Conservation (phyloP, 169 alveolate genomes). For the Neospora caninum region DNA sequence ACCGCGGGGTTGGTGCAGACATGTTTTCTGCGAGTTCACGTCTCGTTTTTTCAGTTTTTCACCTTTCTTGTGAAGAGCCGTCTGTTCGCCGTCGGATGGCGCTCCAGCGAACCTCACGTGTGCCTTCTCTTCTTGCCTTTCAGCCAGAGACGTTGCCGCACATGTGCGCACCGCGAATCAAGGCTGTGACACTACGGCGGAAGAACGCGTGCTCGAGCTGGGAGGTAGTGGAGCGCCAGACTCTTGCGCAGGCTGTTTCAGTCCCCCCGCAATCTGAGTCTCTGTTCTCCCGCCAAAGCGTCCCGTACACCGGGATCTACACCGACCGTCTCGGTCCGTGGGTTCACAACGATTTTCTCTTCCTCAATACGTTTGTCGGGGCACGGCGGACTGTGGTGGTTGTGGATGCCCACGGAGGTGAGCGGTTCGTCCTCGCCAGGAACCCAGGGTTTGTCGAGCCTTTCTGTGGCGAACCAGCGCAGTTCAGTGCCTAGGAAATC, state of each 20-base stretch:
- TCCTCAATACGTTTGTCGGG: slow-evolving; percentile 6
- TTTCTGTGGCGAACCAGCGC: too few species aligned
- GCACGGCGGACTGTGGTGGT: background rate
- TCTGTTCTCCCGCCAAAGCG: background rate
- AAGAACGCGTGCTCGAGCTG: background rate
- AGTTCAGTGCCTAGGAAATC: too few species aligned
- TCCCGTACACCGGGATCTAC: background rate
- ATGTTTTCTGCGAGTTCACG: too few species aligned
- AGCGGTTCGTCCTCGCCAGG: too few species aligned
- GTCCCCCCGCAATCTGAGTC: background rate
- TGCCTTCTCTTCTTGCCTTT: background rate
- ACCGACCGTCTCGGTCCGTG: background rate
- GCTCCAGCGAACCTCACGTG: too few species aligned
- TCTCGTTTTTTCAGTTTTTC: too few species aligned
- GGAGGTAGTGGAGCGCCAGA: background rate
- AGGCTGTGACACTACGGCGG: background rate
- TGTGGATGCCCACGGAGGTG: background rate
- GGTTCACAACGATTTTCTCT: background rate
- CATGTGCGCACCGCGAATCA: background rate
- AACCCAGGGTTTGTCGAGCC: too few species aligned
- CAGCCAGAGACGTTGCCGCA: background rate
- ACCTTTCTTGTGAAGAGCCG: too few species aligned
- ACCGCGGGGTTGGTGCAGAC: too few species aligned
- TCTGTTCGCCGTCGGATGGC: too few species aligned
- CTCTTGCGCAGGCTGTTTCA: background rate